These are phyloP conservation scores for Hypoxylon fuscum DNA, from an alignment of 495 filamentous ascomycete species.

Conservation along the genomic window DNA sequence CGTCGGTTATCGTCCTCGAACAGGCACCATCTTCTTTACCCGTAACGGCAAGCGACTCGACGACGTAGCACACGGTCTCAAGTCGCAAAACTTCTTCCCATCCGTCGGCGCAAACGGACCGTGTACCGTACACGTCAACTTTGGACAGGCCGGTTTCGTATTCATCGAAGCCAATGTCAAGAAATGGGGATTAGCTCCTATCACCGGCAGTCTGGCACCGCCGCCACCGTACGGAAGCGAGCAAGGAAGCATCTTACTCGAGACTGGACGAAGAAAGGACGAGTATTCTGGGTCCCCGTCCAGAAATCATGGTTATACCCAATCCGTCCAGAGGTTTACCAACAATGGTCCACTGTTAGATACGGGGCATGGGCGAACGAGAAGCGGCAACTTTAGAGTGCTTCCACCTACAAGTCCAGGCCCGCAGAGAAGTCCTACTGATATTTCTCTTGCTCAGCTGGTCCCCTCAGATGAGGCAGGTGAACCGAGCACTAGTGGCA, in stretches of 20 bases:
- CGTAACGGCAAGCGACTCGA: constrained; percentile 97
- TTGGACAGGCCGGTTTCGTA: constrained; percentile 96
- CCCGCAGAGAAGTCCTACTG: constrained; percentile 89
- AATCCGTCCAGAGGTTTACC: constrained; percentile 50
- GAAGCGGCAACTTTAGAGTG: constrained; percentile 69
- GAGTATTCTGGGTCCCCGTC: constrained; percentile 68
- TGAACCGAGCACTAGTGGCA: constrained; percentile 71
- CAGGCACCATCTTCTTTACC: constrained; percentile 96
- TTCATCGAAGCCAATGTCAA: constrained; percentile 99
- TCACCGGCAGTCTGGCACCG: constrained; percentile 93
- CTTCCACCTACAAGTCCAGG: constrained; percentile 84
- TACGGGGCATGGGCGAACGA: constrained; percentile 60
- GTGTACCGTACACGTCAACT: constrained; percentile 92
- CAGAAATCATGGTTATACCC: constrained; percentile 61
- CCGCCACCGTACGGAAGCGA: constrained; percentile 97
- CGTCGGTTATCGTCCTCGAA: constrained; percentile 92
- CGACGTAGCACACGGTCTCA: constrained; percentile 91
- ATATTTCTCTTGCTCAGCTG: constrained; percentile 87
- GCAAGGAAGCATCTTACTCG: constrained; percentile 92
- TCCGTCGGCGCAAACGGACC: constrained; percentile 95
- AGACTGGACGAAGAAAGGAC: constrained; percentile 72
- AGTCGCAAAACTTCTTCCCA: constrained; percentile 95
- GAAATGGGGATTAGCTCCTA: constrained; percentile 97
- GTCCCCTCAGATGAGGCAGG: constrained; percentile 78
- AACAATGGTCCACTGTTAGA: constrained; percentile 46